phyloP scores from a whole-genome alignment of 2,329 filamentous ascomycete species.

The Stagonosporopsis chrysanthemi region DNA sequence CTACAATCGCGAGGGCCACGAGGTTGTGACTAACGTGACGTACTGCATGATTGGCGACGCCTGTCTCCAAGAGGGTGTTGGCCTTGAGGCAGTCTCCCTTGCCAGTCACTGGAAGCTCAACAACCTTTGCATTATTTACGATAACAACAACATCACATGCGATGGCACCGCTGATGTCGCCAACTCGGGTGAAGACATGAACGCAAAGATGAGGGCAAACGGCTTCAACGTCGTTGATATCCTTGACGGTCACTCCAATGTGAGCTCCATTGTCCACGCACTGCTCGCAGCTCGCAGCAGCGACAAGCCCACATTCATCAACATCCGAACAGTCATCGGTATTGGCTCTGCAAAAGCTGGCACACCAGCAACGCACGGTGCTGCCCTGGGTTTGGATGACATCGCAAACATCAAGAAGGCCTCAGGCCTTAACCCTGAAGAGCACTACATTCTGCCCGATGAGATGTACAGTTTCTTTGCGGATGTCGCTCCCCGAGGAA shows the following conservation, averaged over 20 bases:
- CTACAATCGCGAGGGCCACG: slow-evolving; percentile 60
- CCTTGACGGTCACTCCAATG: slow-evolving; percentile 61
- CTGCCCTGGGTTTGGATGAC: slow-evolving; percentile 5
- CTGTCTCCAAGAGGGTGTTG: slow-evolving; percentile 56
- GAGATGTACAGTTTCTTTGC: slow-evolving; percentile 56
- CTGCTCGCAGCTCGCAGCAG: slow-evolving; percentile 54
- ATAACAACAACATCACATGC: slow-evolving; percentile 67
- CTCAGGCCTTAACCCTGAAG: slow-evolving; percentile 58
- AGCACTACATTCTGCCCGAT: slow-evolving; percentile 55
- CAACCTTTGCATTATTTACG: slow-evolving; percentile 65
- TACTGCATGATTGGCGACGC: slow-evolving; percentile 65
- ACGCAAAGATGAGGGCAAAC: slow-evolving; percentile 64
- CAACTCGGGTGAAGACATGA: slow-evolving; percentile 57
- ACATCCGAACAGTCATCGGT: slow-evolving; percentile 64
- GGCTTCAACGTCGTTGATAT: slow-evolving; percentile 66
- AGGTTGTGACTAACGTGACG: slow-evolving; percentile 60
- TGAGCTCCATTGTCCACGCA: slow-evolving; percentile 57
- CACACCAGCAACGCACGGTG: slow-evolving; percentile 9
- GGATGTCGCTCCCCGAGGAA: slow-evolving; percentile 56
- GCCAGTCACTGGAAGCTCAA: slow-evolving; percentile 58
- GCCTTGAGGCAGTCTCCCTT: slow-evolving; percentile 13
- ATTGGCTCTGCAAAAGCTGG: slow-evolving; percentile 50
- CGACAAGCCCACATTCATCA: slow-evolving; percentile 64
- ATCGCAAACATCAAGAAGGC: slow-evolving; percentile 51
- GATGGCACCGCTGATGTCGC: slow-evolving; percentile 56